phyloP scores from a whole-genome alignment of 2,329 filamentous ascomycete species.

The Nigrospora sphaerica region DNA sequence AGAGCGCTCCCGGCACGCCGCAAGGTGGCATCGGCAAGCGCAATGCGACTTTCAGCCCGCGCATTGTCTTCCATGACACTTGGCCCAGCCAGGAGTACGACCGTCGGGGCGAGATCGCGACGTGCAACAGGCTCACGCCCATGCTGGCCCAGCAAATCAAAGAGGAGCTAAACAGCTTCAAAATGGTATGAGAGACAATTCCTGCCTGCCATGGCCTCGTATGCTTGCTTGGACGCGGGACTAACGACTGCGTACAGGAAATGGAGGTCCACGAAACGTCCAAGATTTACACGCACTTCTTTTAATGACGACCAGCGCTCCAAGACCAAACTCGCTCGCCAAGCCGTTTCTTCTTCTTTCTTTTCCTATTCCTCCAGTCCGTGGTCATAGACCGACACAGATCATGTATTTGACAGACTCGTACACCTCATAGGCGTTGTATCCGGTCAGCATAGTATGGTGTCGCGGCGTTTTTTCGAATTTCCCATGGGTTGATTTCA shows the following conservation, averaged over 20 bases:
- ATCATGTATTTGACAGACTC: slow-evolving; percentile 45
- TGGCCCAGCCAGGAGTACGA: slow-evolving; percentile 97
- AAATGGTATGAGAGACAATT: slow-evolving; percentile 65
- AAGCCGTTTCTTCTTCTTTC: slow-evolving; percentile 20
- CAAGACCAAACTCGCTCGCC: slow-evolving; percentile 17
- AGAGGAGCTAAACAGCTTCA: slow-evolving; percentile 98
- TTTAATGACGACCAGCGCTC: slow-evolving; percentile 55
- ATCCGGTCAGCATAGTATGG: slow-evolving; percentile 50
- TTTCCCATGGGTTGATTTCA: slow-evolving; percentile 21
- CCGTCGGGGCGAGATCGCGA: slow-evolving; percentile 89
- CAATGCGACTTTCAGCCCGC: slow-evolving; percentile 75
- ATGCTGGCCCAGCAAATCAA: slow-evolving; percentile 99
- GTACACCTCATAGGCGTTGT: slow-evolving; percentile 42
- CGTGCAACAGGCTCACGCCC: slow-evolving; percentile 93
- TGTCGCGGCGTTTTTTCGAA: slow-evolving; percentile 48
- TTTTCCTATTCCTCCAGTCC: slow-evolving; percentile 11
- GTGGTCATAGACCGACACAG: slow-evolving; percentile 19
- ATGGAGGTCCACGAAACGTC: slow-evolving; percentile 99
- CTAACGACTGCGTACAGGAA: slow-evolving; percentile 59
- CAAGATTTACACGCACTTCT: slow-evolving; percentile 99
- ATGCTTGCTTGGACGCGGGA: background rate
- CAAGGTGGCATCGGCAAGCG: slow-evolving; percentile 52
- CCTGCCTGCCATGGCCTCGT: background rate
- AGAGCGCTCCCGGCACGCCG: slow-evolving; percentile 75
- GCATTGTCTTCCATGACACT: slow-evolving; percentile 91